Base-by-base conservation (phyloP, 371 early-diverging fungal genomes). In the Fennellomyces sp. region DNA sequence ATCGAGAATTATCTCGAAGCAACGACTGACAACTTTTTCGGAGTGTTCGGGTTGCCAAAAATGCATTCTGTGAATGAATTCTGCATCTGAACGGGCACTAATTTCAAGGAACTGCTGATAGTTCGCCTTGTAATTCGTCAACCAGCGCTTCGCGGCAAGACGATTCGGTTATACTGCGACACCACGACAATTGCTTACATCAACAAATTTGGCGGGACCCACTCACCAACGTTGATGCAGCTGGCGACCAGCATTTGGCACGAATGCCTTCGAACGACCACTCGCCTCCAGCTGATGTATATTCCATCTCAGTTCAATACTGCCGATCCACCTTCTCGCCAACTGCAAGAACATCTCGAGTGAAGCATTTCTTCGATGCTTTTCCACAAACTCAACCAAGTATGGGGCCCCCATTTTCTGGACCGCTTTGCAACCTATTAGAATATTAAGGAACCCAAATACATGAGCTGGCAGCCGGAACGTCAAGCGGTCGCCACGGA, bases 301-400 rank as follows among this genome's bases (percentile, higher is more conserved):
- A 51, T 75, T 0, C 66, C 75, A 0, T 70, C 70, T 17, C 41
- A 56, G 6, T 58, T 65, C 66, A 68, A 69, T 35, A 70, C 66
- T 21, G 75, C 69, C 15, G 63, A 65, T 30, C 39, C 67, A 0
- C 65, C 65, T 0, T 67, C 66, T 10, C 62, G 64, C 0, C 61
- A 35, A 17, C 39, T 75, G 28, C 31, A 21, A 7, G 42, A 55
- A 6, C 65, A 75, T 17, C 41, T 70, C 42, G 68, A 70, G 21
- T 76, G 76, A 66, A 42, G 39, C 1, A 36, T 76, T n/a, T 6
- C 33, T n/a, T 33, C 27, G 0, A 21, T 25, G 0, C 63, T 50
- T 39, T 69, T 68, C 48, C 38, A 39, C 7, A 12, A 42, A 3
- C 36, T 70, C 35, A 62, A 75, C 38, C 11, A 17, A 5, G 13